Evolutionary conservation across 108 stramenopile species (phyloP), one percentile per base, ranked within the genome.

Genomic region (Licmophora abbreviata): DNA sequence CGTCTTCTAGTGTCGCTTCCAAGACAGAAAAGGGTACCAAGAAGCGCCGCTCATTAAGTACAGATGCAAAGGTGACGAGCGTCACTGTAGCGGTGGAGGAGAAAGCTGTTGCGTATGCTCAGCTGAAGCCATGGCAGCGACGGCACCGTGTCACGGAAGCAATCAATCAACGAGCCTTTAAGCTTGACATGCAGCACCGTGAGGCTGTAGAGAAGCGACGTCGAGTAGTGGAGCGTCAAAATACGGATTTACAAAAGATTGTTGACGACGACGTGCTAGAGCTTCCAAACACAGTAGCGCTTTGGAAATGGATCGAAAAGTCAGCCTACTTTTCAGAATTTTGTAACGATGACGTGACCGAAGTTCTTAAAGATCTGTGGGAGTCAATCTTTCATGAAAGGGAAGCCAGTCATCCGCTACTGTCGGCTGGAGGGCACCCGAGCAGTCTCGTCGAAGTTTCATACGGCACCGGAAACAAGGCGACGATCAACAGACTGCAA

Each of bases 121-220:
- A 65, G 10, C 57, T 50, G 37, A 18, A 55, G n/a, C 70, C 70
- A 14, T 1, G 29, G 20, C 43, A 48, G 18, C 63, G 70, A 47
- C 63, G 70, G 15, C 28, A 63, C 29, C 58, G 51, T 12, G 60
- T 71, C 34, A 14, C 51, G 38, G 70, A 71, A 44, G 34, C 23
- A 12, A 43, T 71, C 15, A 24, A 49, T 1, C 25, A 61, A 30
- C 28, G 45, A 8, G 70, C 70, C 17, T 11, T 37, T 22, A 36
- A 45, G 37, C 25, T 66, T 11, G 56, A 66, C 15, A 24, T 22
- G n/a, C 37, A 54, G 10, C 3, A 44, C n/a, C 4, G 15, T 4
- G 38, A 54, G 15, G 15, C 25, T 2, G 53, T 25, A 22, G 41
- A 21, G 1, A 4, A 3, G 3, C 21, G 38, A 12, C 7, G 53